Conservation (phyloP, 2,329 filamentous ascomycete genomes). For the Metarhizium guizhouense region DNA sequence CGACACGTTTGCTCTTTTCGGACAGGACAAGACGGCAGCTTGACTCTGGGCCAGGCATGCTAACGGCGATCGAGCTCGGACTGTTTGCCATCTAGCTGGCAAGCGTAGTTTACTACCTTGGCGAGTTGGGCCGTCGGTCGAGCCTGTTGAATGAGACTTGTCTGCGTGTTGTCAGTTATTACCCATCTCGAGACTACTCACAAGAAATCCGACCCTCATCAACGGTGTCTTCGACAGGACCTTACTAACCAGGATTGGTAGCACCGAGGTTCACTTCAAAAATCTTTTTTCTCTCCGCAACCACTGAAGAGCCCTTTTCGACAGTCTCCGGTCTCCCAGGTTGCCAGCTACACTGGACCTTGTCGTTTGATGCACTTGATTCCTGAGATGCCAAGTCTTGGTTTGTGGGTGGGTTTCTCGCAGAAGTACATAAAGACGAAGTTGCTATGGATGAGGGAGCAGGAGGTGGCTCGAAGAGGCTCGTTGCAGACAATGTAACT, state of each 20-base stretch:
- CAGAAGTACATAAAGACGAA: background rate
- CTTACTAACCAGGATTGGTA: background rate
- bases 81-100: background rate
- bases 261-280: conserved; percentile 12
- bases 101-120: background rate
- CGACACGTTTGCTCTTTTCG: conserved; percentile 1
- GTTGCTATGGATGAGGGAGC: background rate
- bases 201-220: background rate
- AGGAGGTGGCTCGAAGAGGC: conserved; percentile 1
- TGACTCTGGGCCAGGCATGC: conserved; percentile 5
- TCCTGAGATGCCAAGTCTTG: background rate
- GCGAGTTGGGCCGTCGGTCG: background rate
- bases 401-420: background rate
- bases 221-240: background rate
- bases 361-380: background rate
- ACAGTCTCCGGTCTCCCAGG: background rate
- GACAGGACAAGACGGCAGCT: conserved; percentile 5
- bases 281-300: conserved; percentile 15
- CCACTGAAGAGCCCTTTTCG: conserved; percentile 7
- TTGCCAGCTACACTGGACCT: background rate
- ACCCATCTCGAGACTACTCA: background rate
- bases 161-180: background rate
- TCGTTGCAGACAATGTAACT: background rate
- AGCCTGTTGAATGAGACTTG: background rate
- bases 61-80: conserved; percentile 2